phyloP scores from a whole-genome alignment of 768 basidiomycete genomes.

The Polyporus arcularius region DNA sequence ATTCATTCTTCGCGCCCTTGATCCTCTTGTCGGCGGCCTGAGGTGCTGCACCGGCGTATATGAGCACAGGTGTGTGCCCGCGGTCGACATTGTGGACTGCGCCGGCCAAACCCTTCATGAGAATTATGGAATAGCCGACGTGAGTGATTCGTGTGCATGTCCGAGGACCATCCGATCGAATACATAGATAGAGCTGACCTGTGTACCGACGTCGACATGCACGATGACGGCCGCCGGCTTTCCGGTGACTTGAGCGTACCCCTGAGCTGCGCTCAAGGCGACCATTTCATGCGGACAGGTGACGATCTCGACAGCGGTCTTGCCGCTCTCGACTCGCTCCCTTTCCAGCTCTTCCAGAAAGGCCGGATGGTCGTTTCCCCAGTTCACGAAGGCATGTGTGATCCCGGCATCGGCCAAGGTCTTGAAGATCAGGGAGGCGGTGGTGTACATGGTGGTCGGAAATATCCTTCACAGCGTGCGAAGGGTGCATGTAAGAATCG shows the following conservation, averaged over 20 bases:
- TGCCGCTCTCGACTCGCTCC: conserved; percentile 44
- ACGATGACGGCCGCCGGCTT: conserved; percentile 73
- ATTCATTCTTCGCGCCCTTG: conserved; percentile 68
- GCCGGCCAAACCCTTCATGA: conserved; percentile 58
- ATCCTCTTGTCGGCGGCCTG: conserved; percentile 56
- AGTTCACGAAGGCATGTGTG: conserved; percentile 71
- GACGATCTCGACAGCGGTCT: conserved; percentile 51
- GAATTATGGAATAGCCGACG: neutral
- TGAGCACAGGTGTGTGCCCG: conserved; percentile 62
- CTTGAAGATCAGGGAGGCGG: conserved; percentile 62
- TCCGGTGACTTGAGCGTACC: conserved; percentile 65
- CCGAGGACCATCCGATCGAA: neutral
- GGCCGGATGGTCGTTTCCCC: conserved; percentile 77
- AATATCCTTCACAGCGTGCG: no score
- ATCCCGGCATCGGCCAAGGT: conserved; percentile 58
- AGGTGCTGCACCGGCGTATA: conserved; percentile 74
- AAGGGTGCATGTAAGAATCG: neutral
- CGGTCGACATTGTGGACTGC: conserved; percentile 74
- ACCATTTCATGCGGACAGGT: conserved; percentile 82
- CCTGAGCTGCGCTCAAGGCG: conserved; percentile 71
- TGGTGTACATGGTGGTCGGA: conserved; percentile 41
- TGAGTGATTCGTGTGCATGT: neutral
- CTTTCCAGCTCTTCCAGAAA: conserved; percentile 70
- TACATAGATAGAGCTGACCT: conserved; percentile 37
- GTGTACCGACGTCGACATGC: conserved; percentile 73